Percentiles rank a stretch among this genome's conserved stretches.
Conservation (phyloP, 805 yeast species). For the Pichia exigua region DNA sequence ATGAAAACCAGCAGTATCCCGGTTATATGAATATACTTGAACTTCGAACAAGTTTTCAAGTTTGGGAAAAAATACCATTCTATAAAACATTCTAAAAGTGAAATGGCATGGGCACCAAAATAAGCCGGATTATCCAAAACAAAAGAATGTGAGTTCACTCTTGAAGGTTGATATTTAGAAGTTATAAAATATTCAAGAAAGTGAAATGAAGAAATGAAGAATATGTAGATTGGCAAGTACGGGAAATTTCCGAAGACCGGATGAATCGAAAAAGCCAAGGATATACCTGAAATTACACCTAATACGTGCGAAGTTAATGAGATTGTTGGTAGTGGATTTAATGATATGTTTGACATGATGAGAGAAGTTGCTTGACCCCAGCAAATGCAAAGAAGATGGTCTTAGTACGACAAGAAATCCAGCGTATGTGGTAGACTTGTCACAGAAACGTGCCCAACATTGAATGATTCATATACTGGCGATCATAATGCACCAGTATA, state of each 20-base stretch:
- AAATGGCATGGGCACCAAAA: slow-evolving; percentile 45
- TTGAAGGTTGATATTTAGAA: slow-evolving; percentile 58
- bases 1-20: slow-evolving; percentile 43
- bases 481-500: too few relatives aligned
- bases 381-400: too few relatives aligned
- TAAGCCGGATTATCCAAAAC: slow-evolving; percentile 62
- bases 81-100: slow-evolving; percentile 42
- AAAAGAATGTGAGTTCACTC: slow-evolving; percentile 65
- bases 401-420: not conserved
- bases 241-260: slow-evolving; percentile 19
- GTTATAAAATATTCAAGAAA: slow-evolving; percentile 77
- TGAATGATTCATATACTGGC: too few relatives aligned
- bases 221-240: slow-evolving; percentile 37
- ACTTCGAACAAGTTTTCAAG: slow-evolving; percentile 20
- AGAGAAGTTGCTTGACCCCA: not conserved
- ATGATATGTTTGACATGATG: not conserved
- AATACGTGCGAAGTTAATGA: slow-evolving; percentile 37
- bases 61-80: slow-evolving; percentile 37
- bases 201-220: slow-evolving; percentile 58
- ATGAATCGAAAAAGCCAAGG: slow-evolving; percentile 25
- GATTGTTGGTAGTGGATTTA: slow-evolving; percentile 36
- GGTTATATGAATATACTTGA: slow-evolving; percentile 8
- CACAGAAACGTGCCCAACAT: too few relatives aligned
- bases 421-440: too few relatives aligned
- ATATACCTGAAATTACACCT: slow-evolving; percentile 37